Evolutionary conservation across 225 moss, liverwort and hornwort genomes (phyloP).

Genomic region (Takakia lepidozioides): DNA sequence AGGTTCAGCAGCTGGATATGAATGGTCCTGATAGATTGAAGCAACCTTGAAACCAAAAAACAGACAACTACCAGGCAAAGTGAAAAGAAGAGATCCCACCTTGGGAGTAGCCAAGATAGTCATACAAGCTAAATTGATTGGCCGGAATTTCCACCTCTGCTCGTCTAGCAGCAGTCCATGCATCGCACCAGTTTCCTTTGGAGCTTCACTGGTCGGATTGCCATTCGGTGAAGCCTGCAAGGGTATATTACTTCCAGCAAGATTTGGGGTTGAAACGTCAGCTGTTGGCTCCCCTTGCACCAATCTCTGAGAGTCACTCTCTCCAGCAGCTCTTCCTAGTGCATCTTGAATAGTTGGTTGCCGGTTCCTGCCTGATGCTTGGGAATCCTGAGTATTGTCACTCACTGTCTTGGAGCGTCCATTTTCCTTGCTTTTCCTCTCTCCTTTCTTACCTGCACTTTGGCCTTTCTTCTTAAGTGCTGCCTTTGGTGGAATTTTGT

Average conservation of each 20-base stretch:
- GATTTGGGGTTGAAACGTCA: conserved; percentile 11
- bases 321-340: conserved; percentile 2
- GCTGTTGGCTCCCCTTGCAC: conserved; percentile 21
- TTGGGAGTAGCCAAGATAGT: conserved; percentile 47
- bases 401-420: conserved; percentile 23
- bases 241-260: not conserved
- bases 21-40: no score
- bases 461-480: conserved; percentile 30
- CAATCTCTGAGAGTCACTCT: conserved; percentile 19
- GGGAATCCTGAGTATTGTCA: conserved; percentile 15
- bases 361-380: not conserved
- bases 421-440: conserved; percentile 21
- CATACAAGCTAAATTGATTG: conserved; percentile 58
- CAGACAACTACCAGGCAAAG: conserved; percentile 1
- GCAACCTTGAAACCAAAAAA: not conserved
- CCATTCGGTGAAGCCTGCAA: conserved; percentile 15
- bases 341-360: conserved; percentile 10
- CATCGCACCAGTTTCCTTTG: conserved; percentile 16
- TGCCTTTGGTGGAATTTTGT: conserved; percentile 26
- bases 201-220: conserved; percentile 16
- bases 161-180: conserved; percentile 33
- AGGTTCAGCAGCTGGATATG: no score
- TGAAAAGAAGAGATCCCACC: conserved; percentile 24
- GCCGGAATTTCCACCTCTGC: conserved; percentile 86
- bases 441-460: conserved; percentile 20